Conservation (phyloP, 2,329 filamentous ascomycete genomes). For the Colletotrichum musae region DNA sequence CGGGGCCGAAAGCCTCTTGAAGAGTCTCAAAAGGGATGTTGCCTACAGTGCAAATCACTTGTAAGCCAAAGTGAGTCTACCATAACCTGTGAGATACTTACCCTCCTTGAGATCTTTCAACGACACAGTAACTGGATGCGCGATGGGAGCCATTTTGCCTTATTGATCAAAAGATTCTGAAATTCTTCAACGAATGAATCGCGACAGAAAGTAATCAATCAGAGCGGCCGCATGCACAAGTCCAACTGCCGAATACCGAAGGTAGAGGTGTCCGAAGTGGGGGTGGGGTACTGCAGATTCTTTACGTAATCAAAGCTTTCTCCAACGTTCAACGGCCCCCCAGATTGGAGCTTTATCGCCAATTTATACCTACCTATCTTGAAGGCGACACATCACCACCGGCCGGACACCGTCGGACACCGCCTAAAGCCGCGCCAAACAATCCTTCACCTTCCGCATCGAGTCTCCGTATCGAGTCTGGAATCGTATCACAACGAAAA, state of each 20-base stretch:
- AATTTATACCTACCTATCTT: constrained; percentile 16
- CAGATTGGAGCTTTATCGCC: constrained; percentile 25
- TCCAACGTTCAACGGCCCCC: background rate
- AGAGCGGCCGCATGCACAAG: constrained; percentile 21
- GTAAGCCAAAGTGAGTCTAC: constrained; percentile 25
- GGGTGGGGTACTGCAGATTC: constrained; percentile 14
- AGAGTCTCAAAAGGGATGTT: constrained; percentile 78
- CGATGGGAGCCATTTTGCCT: constrained; percentile 60
- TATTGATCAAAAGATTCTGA: background rate
- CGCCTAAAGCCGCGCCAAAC: constrained; percentile 19
- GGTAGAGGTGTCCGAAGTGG: constrained; percentile 21
- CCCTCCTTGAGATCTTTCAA: constrained; percentile 73
- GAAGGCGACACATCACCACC: constrained; percentile 6
- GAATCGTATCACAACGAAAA: constrained; percentile 4
- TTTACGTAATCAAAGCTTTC: constrained; percentile 33
- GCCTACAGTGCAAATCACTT: constrained; percentile 58
- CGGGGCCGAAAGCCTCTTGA: constrained; percentile 87
- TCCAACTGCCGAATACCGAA: constrained; percentile 16
- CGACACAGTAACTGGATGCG: constrained; percentile 72
- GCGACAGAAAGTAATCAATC: constrained; percentile 2
- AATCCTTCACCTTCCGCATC: constrained; percentile 22
- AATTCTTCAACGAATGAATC: constrained; percentile 9
- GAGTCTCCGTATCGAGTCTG: constrained; percentile 11
- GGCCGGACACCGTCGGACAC: constrained; percentile 25
- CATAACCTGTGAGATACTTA: constrained; percentile 50